Conservation (phyloP, 345 rosid genomes). For the Gossypium sturtianum region DNA sequence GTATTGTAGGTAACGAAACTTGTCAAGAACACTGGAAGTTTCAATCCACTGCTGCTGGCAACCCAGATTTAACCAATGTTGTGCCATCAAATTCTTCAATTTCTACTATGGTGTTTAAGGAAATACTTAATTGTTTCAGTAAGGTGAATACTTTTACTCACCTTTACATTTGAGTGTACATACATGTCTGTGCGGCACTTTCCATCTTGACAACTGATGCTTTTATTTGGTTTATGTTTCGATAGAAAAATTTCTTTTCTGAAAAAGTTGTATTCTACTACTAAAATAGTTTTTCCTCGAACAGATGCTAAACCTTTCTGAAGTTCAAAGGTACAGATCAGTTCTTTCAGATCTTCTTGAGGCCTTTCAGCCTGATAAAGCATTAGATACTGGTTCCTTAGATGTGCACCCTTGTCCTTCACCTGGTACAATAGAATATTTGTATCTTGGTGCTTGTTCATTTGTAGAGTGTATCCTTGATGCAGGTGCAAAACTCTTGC, state of each 20-base stretch:
- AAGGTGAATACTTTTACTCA: constrained; percentile 41
- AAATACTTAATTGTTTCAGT: constrained; percentile 56
- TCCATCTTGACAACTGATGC: constrained; percentile 4
- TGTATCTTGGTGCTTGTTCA: constrained; percentile 52
- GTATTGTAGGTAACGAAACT: constrained; percentile 45
- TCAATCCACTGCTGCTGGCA: constrained; percentile 50
- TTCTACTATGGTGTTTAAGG: constrained; percentile 46
- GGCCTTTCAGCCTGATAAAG: constrained; percentile 53
- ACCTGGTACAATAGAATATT: constrained; percentile 55
- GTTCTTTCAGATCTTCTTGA: constrained; percentile 51
- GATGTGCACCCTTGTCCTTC: constrained; percentile 40
- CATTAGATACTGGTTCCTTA: constrained; percentile 30
- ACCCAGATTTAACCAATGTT: constrained; percentile 40
- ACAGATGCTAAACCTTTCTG: constrained; percentile 57
- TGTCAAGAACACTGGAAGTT: constrained; percentile 63
- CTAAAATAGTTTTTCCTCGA: neutral
- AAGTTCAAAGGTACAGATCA: constrained; percentile 38
- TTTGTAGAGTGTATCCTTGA: constrained; percentile 55
- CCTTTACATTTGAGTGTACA: neutral
- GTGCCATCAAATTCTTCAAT: constrained; percentile 45
- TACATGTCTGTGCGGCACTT: neutral
- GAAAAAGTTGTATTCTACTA: constrained; percentile 6
- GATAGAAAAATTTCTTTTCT: neutral
- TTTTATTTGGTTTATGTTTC: neutral
- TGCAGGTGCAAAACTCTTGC: constrained; percentile 35